phyloP scores from a whole-genome alignment of 805 yeast species.

The Ogataea nonfermentans region DNA sequence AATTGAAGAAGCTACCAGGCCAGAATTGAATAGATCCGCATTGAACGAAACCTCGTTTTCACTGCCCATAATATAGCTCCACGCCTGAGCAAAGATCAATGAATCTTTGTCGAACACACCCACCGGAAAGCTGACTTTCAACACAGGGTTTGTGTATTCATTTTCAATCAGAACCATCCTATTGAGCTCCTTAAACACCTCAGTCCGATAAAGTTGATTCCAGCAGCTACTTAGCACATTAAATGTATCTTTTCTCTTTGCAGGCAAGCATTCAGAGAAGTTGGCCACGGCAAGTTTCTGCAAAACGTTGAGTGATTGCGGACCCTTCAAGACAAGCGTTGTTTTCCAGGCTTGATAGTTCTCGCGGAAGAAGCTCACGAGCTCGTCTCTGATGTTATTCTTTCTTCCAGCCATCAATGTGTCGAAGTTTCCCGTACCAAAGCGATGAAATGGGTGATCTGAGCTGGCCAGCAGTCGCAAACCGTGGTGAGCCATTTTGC shows the following conservation, averaged over 20 bases:
- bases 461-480: constrained; percentile 47
- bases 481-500: constrained; percentile 59
- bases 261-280: constrained; percentile 32
- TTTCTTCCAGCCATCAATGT: constrained; percentile 43
- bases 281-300: constrained; percentile 47
- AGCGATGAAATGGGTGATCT: constrained; percentile 54
- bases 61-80: constrained; percentile 64
- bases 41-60: constrained; percentile 55
- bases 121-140: constrained; percentile 45
- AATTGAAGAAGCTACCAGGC: constrained; percentile 37
- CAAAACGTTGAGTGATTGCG: constrained; percentile 59
- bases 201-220: constrained; percentile 23
- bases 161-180: constrained; percentile 39
- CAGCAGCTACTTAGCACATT: constrained; percentile 18
- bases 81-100: constrained; percentile 37
- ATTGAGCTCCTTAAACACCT: constrained; percentile 24
- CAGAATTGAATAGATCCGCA: constrained; percentile 35
- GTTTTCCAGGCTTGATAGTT: constrained; percentile 49
- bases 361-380: constrained; percentile 39
- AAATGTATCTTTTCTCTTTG: neutral
- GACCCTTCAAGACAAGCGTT: constrained; percentile 61
- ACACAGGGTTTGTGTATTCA: constrained; percentile 30
- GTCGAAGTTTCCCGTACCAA: constrained; percentile 62
- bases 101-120: constrained; percentile 21
- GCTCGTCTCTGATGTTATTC: constrained; percentile 35